Evolutionary conservation across 2,329 filamentous ascomycete species (phyloP), one percentile per base, ranked within the genome.

Genomic region (Microthyrium microscopicum): DNA sequence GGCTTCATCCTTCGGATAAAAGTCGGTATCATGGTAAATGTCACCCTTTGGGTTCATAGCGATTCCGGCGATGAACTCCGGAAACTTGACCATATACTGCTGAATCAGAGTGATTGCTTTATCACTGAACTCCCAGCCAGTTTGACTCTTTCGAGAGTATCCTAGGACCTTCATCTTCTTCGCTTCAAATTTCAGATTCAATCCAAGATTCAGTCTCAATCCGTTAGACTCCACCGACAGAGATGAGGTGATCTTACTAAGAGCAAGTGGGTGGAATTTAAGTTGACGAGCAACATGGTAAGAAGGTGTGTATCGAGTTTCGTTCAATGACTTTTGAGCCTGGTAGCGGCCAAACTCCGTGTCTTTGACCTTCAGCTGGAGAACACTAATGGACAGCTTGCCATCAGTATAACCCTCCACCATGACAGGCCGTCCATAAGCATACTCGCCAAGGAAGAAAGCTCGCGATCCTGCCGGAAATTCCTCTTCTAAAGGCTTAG

Each of bases 151-250:
- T 45, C 84, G 78, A 17, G 87, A 93, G 55, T 94, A 98, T 1
- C 89, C 89, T 20, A 98, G 60, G 5, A 98, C 89, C 59, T 98
- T 98, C 45, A 85, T 68, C 56, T 94, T 93, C 58, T 82, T 87
- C 3, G 73, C 82, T 52, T 98, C 89, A 39, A 98, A 98, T 54
- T 98, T 98, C 43, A 98, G 66, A 48, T 98, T 98, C 40, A 98
- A 64, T 1, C 89, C 89, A 17, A 98, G 62, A 46, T 98, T 98
- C 40, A 93, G 67, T 45, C 81, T 79, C 38, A 84, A 63, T 18
- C 80, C 83, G 37, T 82, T 82, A 4, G 87, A 73, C 13, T 73
- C 72, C 37, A 98, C 80, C 35, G 77, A 79, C 54, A 92, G 95
- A 0, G 87, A 85, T 2, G 89, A 92, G 0, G 89, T 95, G 46